Conservation (phyloP, 345 rosid genomes). For the Litchi chinensis region DNA sequence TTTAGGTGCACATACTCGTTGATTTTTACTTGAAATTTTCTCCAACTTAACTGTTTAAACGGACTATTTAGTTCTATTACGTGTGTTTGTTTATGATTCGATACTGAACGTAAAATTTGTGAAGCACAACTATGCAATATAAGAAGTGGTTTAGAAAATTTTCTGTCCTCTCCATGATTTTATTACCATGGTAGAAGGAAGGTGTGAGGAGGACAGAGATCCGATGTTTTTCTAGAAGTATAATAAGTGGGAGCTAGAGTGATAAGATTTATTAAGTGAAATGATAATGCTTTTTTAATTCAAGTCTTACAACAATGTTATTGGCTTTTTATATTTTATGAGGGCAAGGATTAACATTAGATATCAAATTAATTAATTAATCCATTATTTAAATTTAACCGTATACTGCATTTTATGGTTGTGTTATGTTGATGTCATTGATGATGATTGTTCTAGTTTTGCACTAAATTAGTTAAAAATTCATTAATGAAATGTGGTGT, state of each 20-base stretch:
- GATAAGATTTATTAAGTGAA: constrained; percentile 29
- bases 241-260: background rate
- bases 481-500: background rate
- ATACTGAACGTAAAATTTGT: background rate
- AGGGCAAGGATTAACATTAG: constrained; percentile 4
- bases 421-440: background rate
- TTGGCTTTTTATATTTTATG: background rate
- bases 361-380: background rate
- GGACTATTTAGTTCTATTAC: background rate
- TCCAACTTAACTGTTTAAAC: too few relatives aligned
- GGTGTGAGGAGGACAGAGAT: too few relatives aligned
- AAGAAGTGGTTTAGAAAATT: too few relatives aligned
- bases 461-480: constrained; percentile 3
- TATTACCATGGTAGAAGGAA: too few relatives aligned
- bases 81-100: background rate
- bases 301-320: background rate
- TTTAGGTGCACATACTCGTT: too few relatives aligned
- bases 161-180: too few relatives aligned
- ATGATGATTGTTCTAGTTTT: background rate
- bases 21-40: too few relatives aligned
- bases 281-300: constrained; percentile 37
- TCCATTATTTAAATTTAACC: background rate
- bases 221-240: background rate
- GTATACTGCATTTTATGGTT: background rate
- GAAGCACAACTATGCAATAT: too few relatives aligned